Evolutionary conservation across 2,329 filamentous ascomycete genomes (phyloP).

Genomic region (Penicillium sp.): DNA sequence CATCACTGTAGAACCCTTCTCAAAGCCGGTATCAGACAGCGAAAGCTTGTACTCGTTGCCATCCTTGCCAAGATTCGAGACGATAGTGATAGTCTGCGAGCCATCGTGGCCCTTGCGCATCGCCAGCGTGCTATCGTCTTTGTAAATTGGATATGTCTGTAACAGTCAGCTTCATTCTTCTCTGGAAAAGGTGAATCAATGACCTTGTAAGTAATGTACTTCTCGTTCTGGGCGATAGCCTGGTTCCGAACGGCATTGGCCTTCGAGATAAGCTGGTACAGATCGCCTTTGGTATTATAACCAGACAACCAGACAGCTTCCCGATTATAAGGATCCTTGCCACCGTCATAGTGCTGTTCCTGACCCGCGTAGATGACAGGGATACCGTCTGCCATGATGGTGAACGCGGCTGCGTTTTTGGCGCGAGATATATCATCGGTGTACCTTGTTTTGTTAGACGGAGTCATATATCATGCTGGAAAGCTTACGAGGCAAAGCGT

Average conservation of each 20-base stretch:
- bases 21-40: constrained; percentile 22
- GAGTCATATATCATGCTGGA: constrained; percentile 5
- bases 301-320: constrained; percentile 53
- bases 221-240: constrained; percentile 34
- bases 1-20: constrained; percentile 20
- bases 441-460: constrained; percentile 1
- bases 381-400: constrained; percentile 55
- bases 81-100: constrained; percentile 36
- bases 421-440: constrained; percentile 37
- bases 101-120: constrained; percentile 42
- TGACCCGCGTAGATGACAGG: constrained; percentile 62
- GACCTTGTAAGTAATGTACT: constrained; percentile 40
- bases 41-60: constrained; percentile 25
- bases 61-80: constrained; percentile 39
- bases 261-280: constrained; percentile 47
- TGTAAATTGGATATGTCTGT: constrained; percentile 40
- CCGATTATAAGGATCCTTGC: constrained; percentile 45
- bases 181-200: neutral
- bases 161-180: neutral
- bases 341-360: constrained; percentile 55
- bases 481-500: constrained; percentile 49
- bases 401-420: constrained; percentile 57
- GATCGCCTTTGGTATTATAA: constrained; percentile 43
- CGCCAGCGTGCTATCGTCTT: constrained; percentile 40
- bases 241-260: constrained; percentile 49